Base-by-base conservation (phyloP, 345 rosid species). In the Nephelium lappaceum region DNA sequence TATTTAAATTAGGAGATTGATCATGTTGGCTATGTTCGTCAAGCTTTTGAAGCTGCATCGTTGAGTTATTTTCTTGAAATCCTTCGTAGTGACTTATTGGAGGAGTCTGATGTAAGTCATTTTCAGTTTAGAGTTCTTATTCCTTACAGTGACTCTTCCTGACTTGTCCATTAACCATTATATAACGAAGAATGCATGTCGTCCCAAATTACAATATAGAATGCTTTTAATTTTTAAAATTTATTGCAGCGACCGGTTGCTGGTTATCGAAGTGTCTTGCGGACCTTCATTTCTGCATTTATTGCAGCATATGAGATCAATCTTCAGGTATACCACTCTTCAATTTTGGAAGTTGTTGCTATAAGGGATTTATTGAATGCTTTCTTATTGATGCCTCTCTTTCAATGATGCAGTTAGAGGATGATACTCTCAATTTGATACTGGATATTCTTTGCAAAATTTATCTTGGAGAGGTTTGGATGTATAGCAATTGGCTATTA, bases 271-370 rank as follows among this genome's bases (percentile, higher is more conserved):
- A 89, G 94, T 85, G 94, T 96, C 75, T 83, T 94, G 87, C 91
- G 98, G 83, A 96, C 97, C 43, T 90, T 91, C 77, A 79, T 94
- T 83, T 94, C 98, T 84, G 88, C 99, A 67, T 96, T 96, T 81
- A 88, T 96, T 87, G 99, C 99, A 12, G 91, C 98, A 15, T 96
- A 94, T 75, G 99, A 96, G 84, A 86, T 96, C 77, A 96, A 84
- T 84, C 81, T 88, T 83, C 97, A 94, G 97, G 98, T 94, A 83
- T 23, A 79, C 55, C 69, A 62, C 51, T 62, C 47, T 58, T 63
- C 49, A 61, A 66, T 72, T 43, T 71, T 80, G 69, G 49, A 60
- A 78, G 66, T 71, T 36, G 66, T 71, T 36, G 24, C 69, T 36
- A 15, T 51, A 39, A 71, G 63, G 49, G 27, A 69, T 69, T 72